These are phyloP conservation scores for Tulasnella sp. DNA, from an alignment of 768 basidiomycete genomes.

Conservation along the genomic window DNA sequence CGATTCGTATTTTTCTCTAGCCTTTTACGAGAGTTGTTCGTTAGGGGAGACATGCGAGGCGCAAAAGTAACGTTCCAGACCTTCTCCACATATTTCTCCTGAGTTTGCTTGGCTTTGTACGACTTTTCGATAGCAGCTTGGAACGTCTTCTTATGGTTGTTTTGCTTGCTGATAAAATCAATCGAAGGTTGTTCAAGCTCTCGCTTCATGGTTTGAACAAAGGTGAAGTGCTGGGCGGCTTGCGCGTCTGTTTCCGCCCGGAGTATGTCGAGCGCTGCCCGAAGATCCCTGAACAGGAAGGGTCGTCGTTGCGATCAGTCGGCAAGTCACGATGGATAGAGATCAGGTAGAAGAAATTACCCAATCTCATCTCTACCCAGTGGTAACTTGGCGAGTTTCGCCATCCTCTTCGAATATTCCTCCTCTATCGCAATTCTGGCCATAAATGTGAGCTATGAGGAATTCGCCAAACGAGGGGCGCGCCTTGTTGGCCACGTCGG, in stretches of 20 bases:
- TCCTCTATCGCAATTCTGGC: constrained; percentile 84
- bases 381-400: constrained; percentile 67
- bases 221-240: constrained; percentile 62
- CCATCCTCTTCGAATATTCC: constrained; percentile 84
- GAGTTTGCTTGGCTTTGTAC: constrained; percentile 82
- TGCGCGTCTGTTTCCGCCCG: constrained; percentile 81
- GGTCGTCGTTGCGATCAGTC: not conserved
- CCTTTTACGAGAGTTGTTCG: constrained; percentile 36
- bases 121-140: constrained; percentile 82
- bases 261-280: constrained; percentile 73
- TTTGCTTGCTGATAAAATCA: constrained; percentile 60
- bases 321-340: not conserved
- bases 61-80: constrained; percentile 29
- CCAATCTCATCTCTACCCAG: constrained; percentile 92
- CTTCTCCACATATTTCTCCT: constrained; percentile 79
- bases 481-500: not conserved
- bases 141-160: constrained; percentile 66
- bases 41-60: not conserved
- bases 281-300: constrained; percentile 58
- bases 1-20: constrained; percentile 87
- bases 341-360: constrained; percentile 44
- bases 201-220: constrained; percentile 68
- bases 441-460: constrained; percentile 6
- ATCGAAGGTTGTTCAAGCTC: constrained; percentile 66
- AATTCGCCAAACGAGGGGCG: not conserved